Base-by-base conservation (phyloP, 768 basidiomycete genomes). In the Tulasnella sp. region DNA sequence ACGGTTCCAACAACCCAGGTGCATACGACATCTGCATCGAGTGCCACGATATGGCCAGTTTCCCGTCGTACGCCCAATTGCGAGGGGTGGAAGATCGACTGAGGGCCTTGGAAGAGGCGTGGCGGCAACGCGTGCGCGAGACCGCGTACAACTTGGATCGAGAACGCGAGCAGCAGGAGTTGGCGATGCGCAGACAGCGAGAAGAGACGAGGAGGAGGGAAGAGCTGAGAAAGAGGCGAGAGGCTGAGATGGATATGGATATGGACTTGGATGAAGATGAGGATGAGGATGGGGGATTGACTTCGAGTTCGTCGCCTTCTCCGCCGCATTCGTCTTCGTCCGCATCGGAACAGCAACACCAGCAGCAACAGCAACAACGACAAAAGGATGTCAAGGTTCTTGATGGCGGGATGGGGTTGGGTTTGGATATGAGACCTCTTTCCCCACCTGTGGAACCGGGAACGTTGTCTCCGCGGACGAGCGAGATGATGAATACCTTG, bases 21-120 rank as follows among this genome's bases (percentile, higher is more conserved):
- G 93, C 92, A 19, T 95, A 90, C 80, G 91, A 94, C 80, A 88
- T 97, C 58, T 96, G 93, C 82, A 88, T 97, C 78, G 94, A 97
- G 83, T 93, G 93, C 81, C 91, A 93, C 80, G 93, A 96, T 79
- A 84, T 88, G 40, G 92, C 93, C 1, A 89, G 90, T 17, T 91
- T 92, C 82, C 92, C 94, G 0, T 85, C 86, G n/a, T 76, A 85
- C 0, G 85, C 87, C 42, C 90, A 92, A 80, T 82, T 94, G 45
- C 86, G 89, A 71, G 89, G 89, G 3, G 91, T 91, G 9, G 92
- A 94, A 81, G 92, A 93, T 77, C 91, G 93, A 79, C 80, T 95
- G 12, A 83, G 82, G 38, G 85, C 85, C 82, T 82, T 94, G 81
- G 93, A 94, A 78, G 84, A 84, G 71, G 84, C 87, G 81, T 94